phyloP scores from a whole-genome alignment of 192 early-diverging fungal genomes.

The Podila epicladia region DNA sequence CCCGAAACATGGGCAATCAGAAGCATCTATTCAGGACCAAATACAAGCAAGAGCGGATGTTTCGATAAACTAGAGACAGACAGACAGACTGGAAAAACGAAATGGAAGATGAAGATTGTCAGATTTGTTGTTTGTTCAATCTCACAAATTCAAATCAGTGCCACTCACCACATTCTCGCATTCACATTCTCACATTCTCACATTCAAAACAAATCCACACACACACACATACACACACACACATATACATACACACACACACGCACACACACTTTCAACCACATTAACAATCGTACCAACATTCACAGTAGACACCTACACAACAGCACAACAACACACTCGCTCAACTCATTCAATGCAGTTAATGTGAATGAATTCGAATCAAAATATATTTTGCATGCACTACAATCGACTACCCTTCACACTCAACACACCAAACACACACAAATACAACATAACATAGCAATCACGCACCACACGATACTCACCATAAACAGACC shows the following conservation, averaged over 20 bases:
- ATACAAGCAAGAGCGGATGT: neutral
- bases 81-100: too few relatives aligned
- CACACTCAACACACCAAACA: neutral
- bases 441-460: too few relatives aligned
- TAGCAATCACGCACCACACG: too few relatives aligned
- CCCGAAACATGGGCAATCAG: slow-evolving; percentile 3
- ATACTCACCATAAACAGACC: too few relatives aligned
- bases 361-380: too few relatives aligned
- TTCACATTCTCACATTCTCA: neutral
- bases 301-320: neutral
- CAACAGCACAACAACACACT: neutral
- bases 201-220: neutral
- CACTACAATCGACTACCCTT: neutral
- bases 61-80: neutral
- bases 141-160: neutral
- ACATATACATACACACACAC: neutral
- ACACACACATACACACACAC: too few relatives aligned
- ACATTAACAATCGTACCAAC: neutral
- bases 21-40: neutral
- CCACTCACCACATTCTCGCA: neutral
- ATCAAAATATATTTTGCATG: neutral
- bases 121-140: neutral
- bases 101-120: neutral
- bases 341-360: neutral
- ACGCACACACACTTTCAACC: neutral